phyloP scores from a whole-genome alignment of 1,139 yeast species.

The Waltiozyma solani region DNA sequence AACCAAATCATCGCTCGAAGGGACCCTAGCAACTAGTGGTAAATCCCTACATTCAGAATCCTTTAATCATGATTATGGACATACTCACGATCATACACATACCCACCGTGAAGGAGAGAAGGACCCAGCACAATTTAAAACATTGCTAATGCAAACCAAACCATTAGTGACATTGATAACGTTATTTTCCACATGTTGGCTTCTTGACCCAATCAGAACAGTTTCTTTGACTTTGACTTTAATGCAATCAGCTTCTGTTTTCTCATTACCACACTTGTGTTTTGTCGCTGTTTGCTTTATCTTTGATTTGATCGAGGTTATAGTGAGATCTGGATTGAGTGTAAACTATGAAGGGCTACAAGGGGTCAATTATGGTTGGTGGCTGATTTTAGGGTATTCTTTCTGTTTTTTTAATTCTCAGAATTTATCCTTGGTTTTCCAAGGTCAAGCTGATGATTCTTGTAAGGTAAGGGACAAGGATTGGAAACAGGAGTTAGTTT shows the following conservation, averaged over 20 bases:
- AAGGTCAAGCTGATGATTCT: neutral
- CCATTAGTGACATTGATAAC: conserved; percentile 7
- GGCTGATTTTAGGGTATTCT: neutral
- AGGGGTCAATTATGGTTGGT: neutral
- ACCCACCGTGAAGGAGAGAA: neutral
- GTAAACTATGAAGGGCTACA: conserved; percentile 19
- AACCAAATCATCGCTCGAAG: no score
- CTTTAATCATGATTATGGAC: conserved; percentile 6
- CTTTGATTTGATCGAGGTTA: conserved; percentile 2
- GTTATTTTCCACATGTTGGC: conserved; percentile 7
- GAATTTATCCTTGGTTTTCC: neutral
- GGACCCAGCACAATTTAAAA: neutral
- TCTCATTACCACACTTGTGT: conserved; percentile 5
- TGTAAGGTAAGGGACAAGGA: neutral
- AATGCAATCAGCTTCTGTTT: conserved; percentile 1
- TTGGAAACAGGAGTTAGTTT: neutral
- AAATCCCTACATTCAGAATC: neutral
- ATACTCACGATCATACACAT: conserved; percentile 6
- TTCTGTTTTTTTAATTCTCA: neutral
- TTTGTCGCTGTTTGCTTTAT: conserved; percentile 9
- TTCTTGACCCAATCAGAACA: conserved; percentile 16
- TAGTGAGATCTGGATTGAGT: conserved; percentile 18
- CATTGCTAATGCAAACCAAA: conserved; percentile 1
- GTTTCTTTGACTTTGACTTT: conserved; percentile 13
- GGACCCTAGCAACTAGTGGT: no score